phyloP scores from a whole-genome alignment of 148 eudicot genomes.

The Fagopyrum homotropicum region DNA sequence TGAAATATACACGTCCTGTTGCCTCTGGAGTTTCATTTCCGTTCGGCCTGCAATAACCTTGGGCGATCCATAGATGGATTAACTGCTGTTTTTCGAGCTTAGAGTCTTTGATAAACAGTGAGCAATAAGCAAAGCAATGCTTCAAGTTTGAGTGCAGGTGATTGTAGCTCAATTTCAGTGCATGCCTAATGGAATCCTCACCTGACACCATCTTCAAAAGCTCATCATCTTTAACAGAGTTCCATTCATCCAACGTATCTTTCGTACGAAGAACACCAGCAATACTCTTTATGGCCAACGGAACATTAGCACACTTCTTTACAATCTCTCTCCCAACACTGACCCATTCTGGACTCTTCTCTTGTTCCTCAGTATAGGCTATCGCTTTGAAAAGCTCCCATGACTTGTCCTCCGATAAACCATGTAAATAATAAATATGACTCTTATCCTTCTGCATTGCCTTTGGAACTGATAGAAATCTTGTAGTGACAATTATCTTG shows the following conservation, averaged over 20 bases:
- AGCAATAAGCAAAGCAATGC: conserved; percentile 15
- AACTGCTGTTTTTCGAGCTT: background rate
- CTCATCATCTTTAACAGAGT: background rate
- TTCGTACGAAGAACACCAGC: background rate
- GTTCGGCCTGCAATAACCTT: background rate
- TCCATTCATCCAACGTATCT: background rate
- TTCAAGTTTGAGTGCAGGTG: background rate
- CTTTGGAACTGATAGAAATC: background rate
- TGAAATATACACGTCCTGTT: background rate
- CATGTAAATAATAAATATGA: conserved; percentile 6
- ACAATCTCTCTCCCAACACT: background rate
- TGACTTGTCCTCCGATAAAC: conserved; percentile 23
- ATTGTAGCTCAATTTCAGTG: background rate
- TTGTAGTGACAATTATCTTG: background rate
- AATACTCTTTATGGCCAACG: conserved; percentile 8
- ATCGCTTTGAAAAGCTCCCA: conserved; percentile 11
- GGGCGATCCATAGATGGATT: conserved; percentile 13
- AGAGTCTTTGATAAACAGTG: background rate
- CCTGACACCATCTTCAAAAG: background rate
- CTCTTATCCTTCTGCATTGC: background rate
- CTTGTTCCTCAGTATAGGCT: background rate
- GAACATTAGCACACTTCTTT: conserved; percentile 21
- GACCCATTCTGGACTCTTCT: background rate
- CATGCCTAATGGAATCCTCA: background rate
- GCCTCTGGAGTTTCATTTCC: background rate